Conservation (phyloP, 78 protist genomes). For the Dictyostelium capitatum region DNA sequence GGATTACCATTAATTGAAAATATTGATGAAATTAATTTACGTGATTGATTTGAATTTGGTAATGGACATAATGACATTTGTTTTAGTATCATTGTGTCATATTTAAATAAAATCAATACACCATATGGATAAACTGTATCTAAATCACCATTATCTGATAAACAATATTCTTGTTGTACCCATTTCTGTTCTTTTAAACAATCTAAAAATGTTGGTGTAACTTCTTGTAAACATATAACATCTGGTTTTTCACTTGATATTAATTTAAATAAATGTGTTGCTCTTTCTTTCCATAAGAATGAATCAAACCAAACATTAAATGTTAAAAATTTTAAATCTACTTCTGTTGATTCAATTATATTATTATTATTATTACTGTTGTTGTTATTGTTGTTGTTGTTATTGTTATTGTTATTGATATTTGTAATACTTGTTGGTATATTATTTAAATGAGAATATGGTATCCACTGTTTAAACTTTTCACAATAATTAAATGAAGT, state of each 20-base stretch:
- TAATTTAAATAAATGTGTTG: conserved; percentile 16
- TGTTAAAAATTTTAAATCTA: conserved; percentile 23
- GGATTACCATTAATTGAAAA: not conserved
- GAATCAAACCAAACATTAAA: conserved; percentile 79
- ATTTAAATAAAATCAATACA: conserved; percentile 22
- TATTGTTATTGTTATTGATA: not conserved
- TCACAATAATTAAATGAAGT: conserved; percentile 23
- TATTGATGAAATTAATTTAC: conserved; percentile 1
- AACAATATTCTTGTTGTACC: conserved; percentile 31
- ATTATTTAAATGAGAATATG: not conserved
- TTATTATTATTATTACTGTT: not conserved
- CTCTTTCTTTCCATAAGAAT: conserved; percentile 58
- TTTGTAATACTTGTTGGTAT: not conserved
- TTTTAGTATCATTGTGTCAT: not conserved
- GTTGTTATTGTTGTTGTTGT: not conserved
- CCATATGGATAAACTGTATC: conserved; percentile 79
- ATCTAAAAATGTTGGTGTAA: conserved; percentile 70
- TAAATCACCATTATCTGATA: conserved; percentile 63
- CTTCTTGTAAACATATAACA: conserved; percentile 67
- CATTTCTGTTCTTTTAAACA: conserved; percentile 36
- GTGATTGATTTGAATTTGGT: conserved; percentile 34
- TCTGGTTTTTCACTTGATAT: conserved; percentile 18
- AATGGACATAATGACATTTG: conserved; percentile 36
- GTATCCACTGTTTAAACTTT: conserved; percentile 21
- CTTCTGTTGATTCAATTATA: not conserved